Evolutionary conservation across 1,284 basidiomycete species (phyloP).

Genomic region (Hypsizygus ulmarius): DNA sequence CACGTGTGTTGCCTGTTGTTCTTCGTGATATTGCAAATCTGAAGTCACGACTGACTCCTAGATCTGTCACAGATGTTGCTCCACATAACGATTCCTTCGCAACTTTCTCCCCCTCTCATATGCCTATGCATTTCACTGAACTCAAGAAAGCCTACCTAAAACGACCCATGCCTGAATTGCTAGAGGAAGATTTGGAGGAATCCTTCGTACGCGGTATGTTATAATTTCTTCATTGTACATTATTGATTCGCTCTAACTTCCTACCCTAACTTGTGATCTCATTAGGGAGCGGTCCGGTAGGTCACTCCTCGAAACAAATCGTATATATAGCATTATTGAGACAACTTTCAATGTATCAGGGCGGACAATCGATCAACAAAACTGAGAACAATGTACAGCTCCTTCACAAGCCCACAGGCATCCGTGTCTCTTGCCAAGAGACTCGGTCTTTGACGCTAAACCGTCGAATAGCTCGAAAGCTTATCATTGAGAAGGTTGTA

Average conservation of each 20-base stretch:
- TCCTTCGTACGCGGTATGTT: slow-evolving; percentile 69
- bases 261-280: slow-evolving; percentile 4
- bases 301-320: slow-evolving; percentile 22
- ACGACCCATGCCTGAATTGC: slow-evolving; percentile 61
- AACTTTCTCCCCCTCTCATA: slow-evolving; percentile 21
- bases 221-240: not conserved
- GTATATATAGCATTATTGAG: slow-evolving; percentile 19
- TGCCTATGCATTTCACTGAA: slow-evolving; percentile 55
- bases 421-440: slow-evolving; percentile 76
- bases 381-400: slow-evolving; percentile 82
- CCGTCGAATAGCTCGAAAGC: slow-evolving; percentile 64
- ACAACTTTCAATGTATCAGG: slow-evolving; percentile 35
- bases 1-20: slow-evolving; percentile 29
- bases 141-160: slow-evolving; percentile 65
- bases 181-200: slow-evolving; percentile 73
- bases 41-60: slow-evolving; percentile 18
- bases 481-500: slow-evolving; percentile 67
- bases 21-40: slow-evolving; percentile 14
- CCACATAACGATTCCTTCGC: slow-evolving; percentile 28
- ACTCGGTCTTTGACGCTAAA: slow-evolving; percentile 74
- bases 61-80: slow-evolving; percentile 41
- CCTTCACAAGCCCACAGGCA: slow-evolving; percentile 73
- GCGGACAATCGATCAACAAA: slow-evolving; percentile 85
- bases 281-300: slow-evolving; percentile 72
- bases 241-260: not conserved